Conservation (phyloP, 208 protist species). For the Strigomonas culicis region DNA sequence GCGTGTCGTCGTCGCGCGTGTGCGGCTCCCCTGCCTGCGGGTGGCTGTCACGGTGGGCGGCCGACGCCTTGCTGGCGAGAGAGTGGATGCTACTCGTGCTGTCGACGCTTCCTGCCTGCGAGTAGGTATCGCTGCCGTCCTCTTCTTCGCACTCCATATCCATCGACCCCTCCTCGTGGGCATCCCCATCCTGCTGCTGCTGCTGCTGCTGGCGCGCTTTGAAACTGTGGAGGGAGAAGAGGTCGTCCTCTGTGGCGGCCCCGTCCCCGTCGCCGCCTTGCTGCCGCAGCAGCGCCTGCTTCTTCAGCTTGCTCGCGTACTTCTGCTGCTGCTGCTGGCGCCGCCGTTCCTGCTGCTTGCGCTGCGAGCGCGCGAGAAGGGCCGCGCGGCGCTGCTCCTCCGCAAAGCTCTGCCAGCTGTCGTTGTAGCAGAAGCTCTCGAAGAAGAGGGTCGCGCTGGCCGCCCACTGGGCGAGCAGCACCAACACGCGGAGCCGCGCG, state of each 20-base stretch:
- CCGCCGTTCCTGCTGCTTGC: conserved; percentile 12
- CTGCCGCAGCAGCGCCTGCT: background rate
- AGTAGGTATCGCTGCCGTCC: background rate
- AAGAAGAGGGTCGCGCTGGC: conserved; percentile 64
- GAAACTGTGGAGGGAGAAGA: background rate
- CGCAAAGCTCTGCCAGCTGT: conserved; percentile 70
- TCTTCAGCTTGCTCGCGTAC: background rate
- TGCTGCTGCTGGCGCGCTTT: background rate
- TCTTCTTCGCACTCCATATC: background rate
- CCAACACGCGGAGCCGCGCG: conserved; percentile 15
- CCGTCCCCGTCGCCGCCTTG: background rate
- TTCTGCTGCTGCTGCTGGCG: conserved; percentile 11
- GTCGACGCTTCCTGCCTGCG: too few species aligned
- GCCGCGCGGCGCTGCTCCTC: conserved; percentile 65
- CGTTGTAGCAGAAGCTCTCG: conserved; percentile 72
- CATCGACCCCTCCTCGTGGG: background rate
- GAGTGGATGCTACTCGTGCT: background rate
- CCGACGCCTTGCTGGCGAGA: background rate
- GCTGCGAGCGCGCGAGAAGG: background rate
- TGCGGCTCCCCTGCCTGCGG: background rate
- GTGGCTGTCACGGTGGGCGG: background rate
- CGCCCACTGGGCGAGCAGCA: conserved; percentile 57
- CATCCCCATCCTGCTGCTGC: background rate
- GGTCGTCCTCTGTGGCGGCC: background rate
- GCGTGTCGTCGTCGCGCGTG: conserved; percentile 7